Evolutionary conservation across 177 flowering plant genomes (phyloP), one percentile per base, ranked within the genome.

Genomic region (Telopea speciosissima): DNA sequence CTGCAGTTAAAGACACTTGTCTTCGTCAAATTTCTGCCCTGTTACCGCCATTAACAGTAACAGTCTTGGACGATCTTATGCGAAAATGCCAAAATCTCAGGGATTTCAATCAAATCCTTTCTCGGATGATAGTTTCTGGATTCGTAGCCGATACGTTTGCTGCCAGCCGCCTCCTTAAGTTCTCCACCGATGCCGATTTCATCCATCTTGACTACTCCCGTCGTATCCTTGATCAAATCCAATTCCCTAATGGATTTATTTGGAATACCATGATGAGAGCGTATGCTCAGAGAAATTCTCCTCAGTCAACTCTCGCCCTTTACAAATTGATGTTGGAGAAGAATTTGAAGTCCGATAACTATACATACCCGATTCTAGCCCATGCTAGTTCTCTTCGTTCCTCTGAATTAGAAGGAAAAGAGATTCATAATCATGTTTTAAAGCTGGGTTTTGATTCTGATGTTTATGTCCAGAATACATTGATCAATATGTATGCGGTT

Each of bases 201-300:
- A 28, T 87, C 70, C 76, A 68, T 68, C 5, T 83, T 22, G 65
- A 74, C 36, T 73, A 81, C 68, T 79, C 89, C 8, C 72, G 63
- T n/a, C 68, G 58, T 66, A 81, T 89, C 60, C 81, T 89, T 60
- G 33, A 63, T 68, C 71, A 24, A 42, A 54, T 88, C 25, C 74
- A 79, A 49, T 75, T 67, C 70, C 66, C 86, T 36, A 88, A 83
- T 84, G 85, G 77, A 68, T 88, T 88, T 75, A 79, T 74, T 24
- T 89, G 79, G 76, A 88, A 89, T 68, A 82, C 85, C 31, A 74
- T 89, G 83, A 82, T 88, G 84, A 81, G 77, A 68, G 84, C 87
- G 1, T 79, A 73, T 58, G 24, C 83, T 24, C 79, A 76, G 56
- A 74, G 79, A 31, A 79, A 79, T 24, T 42, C 52, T 22, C 78